Conservation (phyloP, 495 filamentous ascomycete genomes). For the Penicillium macrosclerotiorum region DNA sequence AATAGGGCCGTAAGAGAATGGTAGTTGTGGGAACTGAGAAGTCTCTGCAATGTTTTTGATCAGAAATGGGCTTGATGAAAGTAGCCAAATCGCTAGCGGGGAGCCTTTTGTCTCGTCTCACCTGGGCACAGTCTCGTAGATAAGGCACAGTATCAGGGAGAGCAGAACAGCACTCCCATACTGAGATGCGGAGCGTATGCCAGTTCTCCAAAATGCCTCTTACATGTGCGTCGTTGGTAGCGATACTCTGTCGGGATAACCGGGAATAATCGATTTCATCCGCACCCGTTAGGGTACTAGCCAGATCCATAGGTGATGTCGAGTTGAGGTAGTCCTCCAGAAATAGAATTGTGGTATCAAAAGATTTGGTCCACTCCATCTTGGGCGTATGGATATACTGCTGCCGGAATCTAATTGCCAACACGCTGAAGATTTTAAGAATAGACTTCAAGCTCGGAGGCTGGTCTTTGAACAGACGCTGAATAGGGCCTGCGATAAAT, state of each 20-base stretch:
- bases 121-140: conserved; percentile 38
- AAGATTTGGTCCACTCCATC: conserved; percentile 36
- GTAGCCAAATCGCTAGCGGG: not conserved
- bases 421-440: conserved; percentile 36
- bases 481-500: conserved; percentile 41
- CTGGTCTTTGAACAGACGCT: conserved; percentile 33
- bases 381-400: conserved; percentile 32
- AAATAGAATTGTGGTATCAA: conserved; percentile 33
- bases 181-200: conserved; percentile 30
- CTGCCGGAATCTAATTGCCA: conserved; percentile 34
- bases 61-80: conserved; percentile 5
- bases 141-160: conserved; percentile 31
- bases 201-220: conserved; percentile 24
- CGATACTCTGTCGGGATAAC: conserved; percentile 22
- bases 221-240: conserved; percentile 17
- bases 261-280: conserved; percentile 30
- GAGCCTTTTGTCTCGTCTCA: no score
- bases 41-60: conserved; percentile 17
- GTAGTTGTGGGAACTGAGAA: conserved; percentile 30
- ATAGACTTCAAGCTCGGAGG: conserved; percentile 29
- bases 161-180: conserved; percentile 44
- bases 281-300: conserved; percentile 22
- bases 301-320: conserved; percentile 32
- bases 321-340: conserved; percentile 32
- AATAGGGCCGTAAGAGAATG: conserved; percentile 38